These are phyloP conservation scores for Stachybotrys chartarum DNA, from an alignment of 2,329 filamentous ascomycete species.

Conservation along the genomic window DNA sequence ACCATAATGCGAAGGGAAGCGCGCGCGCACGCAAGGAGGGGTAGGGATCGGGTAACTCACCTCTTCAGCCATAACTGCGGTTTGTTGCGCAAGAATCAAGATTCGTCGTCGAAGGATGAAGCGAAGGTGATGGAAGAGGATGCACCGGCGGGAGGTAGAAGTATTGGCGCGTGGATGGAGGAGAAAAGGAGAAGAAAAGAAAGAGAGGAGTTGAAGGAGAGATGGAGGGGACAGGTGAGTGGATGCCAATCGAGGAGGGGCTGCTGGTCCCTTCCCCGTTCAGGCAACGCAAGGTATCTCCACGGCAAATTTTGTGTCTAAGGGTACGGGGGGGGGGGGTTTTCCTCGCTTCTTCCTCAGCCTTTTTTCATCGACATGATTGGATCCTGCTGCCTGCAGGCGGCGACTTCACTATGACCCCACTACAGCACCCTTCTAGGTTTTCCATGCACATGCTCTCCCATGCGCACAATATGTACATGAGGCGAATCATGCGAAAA, in stretches of 20 bases:
- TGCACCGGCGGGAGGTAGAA: constrained; percentile 12
- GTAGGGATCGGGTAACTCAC: constrained; percentile 30
- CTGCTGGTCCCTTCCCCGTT: not conserved
- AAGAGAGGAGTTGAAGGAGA: constrained; percentile 16
- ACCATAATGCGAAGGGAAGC: constrained; percentile 14
- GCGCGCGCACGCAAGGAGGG: not conserved
- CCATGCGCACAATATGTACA: not conserved
- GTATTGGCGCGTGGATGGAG: constrained; percentile 16
- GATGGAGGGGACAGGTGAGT: constrained; percentile 7
- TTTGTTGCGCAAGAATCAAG: constrained; percentile 32
- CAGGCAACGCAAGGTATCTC: not conserved
- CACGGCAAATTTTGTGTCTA: not conserved
- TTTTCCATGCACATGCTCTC: not conserved
- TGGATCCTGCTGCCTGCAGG: not conserved
- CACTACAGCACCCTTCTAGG: not conserved
- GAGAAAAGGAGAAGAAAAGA: constrained; percentile 20
- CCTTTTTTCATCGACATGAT: not conserved
- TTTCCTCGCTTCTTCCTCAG: not conserved
- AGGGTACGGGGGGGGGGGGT: not conserved
- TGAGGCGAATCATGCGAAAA: too few relatives aligned
- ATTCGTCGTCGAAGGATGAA: constrained; percentile 12
- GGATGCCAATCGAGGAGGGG: constrained; percentile 18
- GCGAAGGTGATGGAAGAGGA: constrained; percentile 12
- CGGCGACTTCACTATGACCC: not conserved
- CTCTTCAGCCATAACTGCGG: constrained; percentile 50